Percentiles rank a stretch among this genome's conserved stretches.
phyloP scores from a whole-genome alignment of 306 rosid genomes.

The Rosa chinensis region DNA sequence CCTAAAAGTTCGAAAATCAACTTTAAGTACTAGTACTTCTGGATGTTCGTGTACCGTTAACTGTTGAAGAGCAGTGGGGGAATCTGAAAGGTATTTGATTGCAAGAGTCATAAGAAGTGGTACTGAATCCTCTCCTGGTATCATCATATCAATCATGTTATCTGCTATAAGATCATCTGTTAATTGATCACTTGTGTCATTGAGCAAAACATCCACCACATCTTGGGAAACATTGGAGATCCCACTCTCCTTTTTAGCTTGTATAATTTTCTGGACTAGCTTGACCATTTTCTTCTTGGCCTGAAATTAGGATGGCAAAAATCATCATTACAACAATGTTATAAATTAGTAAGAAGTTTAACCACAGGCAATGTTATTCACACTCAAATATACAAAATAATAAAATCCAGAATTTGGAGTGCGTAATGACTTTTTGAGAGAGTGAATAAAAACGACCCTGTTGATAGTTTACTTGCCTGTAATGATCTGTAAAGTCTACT shows the following conservation, averaged over 20 bases:
- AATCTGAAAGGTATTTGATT: constrained; percentile 77
- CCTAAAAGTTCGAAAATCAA: background rate
- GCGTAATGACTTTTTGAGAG: no score
- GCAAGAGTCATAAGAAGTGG: constrained; percentile 92
- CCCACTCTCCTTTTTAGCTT: constrained; percentile 42
- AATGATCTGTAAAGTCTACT: constrained; percentile 74
- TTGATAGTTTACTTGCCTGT: constrained; percentile 50
- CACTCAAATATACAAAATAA: background rate
- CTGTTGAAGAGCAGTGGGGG: constrained; percentile 76
- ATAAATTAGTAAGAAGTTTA: background rate
- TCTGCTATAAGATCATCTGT: constrained; percentile 83
- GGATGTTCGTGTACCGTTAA: constrained; percentile 48
- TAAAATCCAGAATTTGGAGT: no score
- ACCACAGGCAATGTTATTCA: background rate
- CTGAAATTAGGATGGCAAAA: constrained; percentile 45
- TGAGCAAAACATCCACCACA: constrained; percentile 83
- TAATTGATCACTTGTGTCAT: constrained; percentile 63
- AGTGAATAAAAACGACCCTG: no score
- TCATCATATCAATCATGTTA: constrained; percentile 97
- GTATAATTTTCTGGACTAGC: constrained; percentile 55
- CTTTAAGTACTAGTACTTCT: background rate
- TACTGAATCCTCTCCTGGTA: constrained; percentile 98
- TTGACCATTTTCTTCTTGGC: constrained; percentile 91
- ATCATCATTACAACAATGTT: background rate
- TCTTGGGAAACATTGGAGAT: constrained; percentile 54